Conservation (phyloP, 1,284 basidiomycete genomes). For the Ceratobasidium sp. region DNA sequence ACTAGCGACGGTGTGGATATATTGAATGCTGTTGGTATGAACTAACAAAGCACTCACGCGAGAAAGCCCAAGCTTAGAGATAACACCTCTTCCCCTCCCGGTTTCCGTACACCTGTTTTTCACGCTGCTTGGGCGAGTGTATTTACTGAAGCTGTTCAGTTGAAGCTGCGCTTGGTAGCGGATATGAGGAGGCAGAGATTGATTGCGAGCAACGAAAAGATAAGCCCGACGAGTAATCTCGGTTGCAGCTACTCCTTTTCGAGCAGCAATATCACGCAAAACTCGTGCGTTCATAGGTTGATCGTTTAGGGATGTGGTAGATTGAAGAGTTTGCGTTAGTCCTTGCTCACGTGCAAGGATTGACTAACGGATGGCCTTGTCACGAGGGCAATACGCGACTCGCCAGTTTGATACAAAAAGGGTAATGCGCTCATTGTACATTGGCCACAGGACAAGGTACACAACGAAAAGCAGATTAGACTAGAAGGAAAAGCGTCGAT, state of each 20-base stretch:
- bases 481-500: neutral
- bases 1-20: slow-evolving; percentile 57
- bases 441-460: slow-evolving; percentile 30
- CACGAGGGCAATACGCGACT: neutral
- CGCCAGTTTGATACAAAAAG: neutral
- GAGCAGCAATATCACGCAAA: slow-evolving; percentile 78
- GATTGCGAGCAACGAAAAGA: slow-evolving; percentile 89
- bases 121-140: slow-evolving; percentile 82
- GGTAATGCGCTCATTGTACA: slow-evolving; percentile 18
- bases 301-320: neutral
- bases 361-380: neutral
- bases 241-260: slow-evolving; percentile 69
- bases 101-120: slow-evolving; percentile 88
- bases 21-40: neutral
- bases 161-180: slow-evolving; percentile 97
- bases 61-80: slow-evolving; percentile 87
- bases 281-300: slow-evolving; percentile 60
- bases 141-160: slow-evolving; percentile 84
- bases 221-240: slow-evolving; percentile 87
- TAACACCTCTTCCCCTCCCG: slow-evolving; percentile 84
- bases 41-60: slow-evolving; percentile 65
- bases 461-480: slow-evolving; percentile 12
- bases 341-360: neutral
- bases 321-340: neutral
- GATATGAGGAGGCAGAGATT: slow-evolving; percentile 80